phyloP scores from a whole-genome alignment of 2,329 filamentous ascomycete genomes.

The Myotisia sp. region DNA sequence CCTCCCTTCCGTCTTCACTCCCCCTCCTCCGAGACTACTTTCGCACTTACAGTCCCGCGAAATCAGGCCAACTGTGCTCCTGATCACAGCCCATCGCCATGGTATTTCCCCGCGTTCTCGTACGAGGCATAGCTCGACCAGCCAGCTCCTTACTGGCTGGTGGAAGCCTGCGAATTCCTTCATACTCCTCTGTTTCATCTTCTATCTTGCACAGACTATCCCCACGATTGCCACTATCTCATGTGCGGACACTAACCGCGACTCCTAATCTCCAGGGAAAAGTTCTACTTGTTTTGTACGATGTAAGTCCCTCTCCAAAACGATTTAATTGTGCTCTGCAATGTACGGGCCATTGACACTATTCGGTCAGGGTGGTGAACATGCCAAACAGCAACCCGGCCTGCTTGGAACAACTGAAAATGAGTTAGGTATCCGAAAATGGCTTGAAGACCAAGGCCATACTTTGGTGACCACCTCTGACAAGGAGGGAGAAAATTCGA shows the following conservation, averaged over 20 bases:
- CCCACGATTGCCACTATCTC: too few species aligned
- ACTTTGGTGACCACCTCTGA: slow-evolving; percentile 92
- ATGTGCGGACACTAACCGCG: slow-evolving; percentile 50
- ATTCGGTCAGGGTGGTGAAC: slow-evolving; percentile 50
- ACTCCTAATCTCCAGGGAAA: slow-evolving; percentile 70
- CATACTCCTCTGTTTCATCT: too few species aligned
- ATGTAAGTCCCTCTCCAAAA: slow-evolving; percentile 41
- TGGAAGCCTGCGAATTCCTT: too few species aligned
- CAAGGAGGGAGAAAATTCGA: slow-evolving; percentile 88
- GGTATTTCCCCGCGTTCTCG: slow-evolving; percentile 50
- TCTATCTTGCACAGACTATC: too few species aligned
- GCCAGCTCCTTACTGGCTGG: slow-evolving; percentile 38
- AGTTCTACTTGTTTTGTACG: slow-evolving; percentile 86
- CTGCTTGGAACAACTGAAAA: slow-evolving; percentile 95
- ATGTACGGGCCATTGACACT: slow-evolving; percentile 4
- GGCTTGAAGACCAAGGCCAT: slow-evolving; percentile 95
- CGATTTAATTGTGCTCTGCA: too few species aligned
- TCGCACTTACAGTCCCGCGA: too few species aligned
- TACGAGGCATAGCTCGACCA: slow-evolving; percentile 42
- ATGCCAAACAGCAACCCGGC: slow-evolving; percentile 75
- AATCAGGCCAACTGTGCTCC: too few species aligned
- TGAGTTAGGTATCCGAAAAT: slow-evolving; percentile 91
- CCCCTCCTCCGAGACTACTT: too few species aligned
- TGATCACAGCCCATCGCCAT: slow-evolving; percentile 37
- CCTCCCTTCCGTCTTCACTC: too few species aligned